Evolutionary conservation across 106 monocot species (phyloP).

Genomic region (Ottelia alismoides): DNA sequence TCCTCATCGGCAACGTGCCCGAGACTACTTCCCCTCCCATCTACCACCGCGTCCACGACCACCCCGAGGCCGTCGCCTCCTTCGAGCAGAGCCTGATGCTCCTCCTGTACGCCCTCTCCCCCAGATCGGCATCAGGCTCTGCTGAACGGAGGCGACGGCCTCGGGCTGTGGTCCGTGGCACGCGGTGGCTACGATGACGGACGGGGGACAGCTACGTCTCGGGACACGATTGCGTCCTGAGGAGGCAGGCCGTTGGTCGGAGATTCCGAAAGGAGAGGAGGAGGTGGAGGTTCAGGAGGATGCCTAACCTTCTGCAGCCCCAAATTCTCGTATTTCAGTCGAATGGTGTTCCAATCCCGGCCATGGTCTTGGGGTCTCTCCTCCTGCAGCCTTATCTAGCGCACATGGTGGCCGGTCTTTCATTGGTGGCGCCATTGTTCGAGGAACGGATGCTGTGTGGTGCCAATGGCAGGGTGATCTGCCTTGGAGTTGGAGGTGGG

Average conservation of each 20-base stretch:
- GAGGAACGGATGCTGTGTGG: slow-evolving; percentile 9
- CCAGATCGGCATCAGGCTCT: slow-evolving; percentile 21
- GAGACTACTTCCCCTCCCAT: slow-evolving; percentile 5
- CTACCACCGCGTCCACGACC: slow-evolving; percentile 4
- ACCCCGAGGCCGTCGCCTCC: too few species aligned
- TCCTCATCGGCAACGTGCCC: slow-evolving; percentile 35
- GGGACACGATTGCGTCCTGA: slow-evolving; percentile 65
- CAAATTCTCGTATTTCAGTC: slow-evolving; percentile 23
- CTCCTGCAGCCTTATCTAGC: slow-evolving; percentile 65
- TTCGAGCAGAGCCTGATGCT: slow-evolving; percentile 25
- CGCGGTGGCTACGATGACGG: slow-evolving; percentile 35
- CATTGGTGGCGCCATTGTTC: slow-evolving; percentile 12
- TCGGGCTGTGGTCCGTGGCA: slow-evolving; percentile 19
- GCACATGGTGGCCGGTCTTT: slow-evolving; percentile 62
- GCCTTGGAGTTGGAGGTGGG: slow-evolving; percentile 83
- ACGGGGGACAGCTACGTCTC: slow-evolving; percentile 52
- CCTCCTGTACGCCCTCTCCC: slow-evolving; percentile 63
- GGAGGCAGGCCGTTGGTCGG: slow-evolving; percentile 13
- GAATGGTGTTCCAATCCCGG: neutral
- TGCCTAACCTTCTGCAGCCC: slow-evolving; percentile 78
- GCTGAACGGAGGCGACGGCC: slow-evolving; percentile 51
- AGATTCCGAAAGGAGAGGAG: too few species aligned
- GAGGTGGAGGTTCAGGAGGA: slow-evolving; percentile 65
- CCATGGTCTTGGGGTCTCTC: neutral
- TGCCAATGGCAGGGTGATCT: slow-evolving; percentile 48